Percentiles rank a stretch among this genome's conserved stretches.
These are phyloP conservation scores for Pyrenochaeta sp. DNA, from an alignment of 2,329 filamentous ascomycete genomes.

Conservation along the genomic window DNA sequence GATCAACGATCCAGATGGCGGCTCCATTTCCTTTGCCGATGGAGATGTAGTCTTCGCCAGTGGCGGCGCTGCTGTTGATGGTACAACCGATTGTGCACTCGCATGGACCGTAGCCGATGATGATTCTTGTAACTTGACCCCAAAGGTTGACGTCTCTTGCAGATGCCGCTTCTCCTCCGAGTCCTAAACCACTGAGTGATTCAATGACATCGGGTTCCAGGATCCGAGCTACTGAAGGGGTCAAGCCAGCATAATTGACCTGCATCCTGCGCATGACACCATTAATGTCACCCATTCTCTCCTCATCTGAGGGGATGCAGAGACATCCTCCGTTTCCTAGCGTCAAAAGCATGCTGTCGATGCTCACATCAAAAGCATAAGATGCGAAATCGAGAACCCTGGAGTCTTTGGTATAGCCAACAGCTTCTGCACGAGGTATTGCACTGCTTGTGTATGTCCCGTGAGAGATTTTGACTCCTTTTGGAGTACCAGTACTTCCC, in stretches of 20 bases:
- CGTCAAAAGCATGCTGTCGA: slow-evolving; percentile 63
- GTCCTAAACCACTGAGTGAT: too few species aligned
- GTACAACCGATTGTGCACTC: too few species aligned
- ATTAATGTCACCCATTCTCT: slow-evolving; percentile 59
- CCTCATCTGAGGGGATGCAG: slow-evolving; percentile 61
- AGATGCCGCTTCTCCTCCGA: too few species aligned
- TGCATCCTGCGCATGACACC: slow-evolving; percentile 51
- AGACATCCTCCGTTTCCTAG: slow-evolving; percentile 65
- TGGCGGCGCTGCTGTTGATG: too few species aligned
- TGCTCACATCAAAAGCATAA: slow-evolving; percentile 63
- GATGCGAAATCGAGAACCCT: slow-evolving; percentile 59
- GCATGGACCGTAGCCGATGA: too few species aligned
- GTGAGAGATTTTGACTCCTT: slow-evolving; percentile 69
- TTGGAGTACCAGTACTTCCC: slow-evolving; percentile 48
- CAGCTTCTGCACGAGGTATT: not conserved
- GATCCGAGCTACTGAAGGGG: too few species aligned
- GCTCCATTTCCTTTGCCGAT: too few species aligned
- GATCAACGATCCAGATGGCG: too few species aligned
- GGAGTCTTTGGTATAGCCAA: not conserved
- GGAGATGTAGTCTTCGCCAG: too few species aligned
- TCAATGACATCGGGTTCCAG: too few species aligned
- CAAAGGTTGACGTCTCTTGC: too few species aligned
- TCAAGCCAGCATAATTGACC: not conserved
- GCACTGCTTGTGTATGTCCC: slow-evolving; percentile 54
- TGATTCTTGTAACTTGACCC: too few species aligned